A percentile compares a stretch with the other conserved stretches of the same genome.
phyloP scores from a whole-genome alignment of 495 filamentous ascomycete species.

The Talaromyces proteolyticus region DNA sequence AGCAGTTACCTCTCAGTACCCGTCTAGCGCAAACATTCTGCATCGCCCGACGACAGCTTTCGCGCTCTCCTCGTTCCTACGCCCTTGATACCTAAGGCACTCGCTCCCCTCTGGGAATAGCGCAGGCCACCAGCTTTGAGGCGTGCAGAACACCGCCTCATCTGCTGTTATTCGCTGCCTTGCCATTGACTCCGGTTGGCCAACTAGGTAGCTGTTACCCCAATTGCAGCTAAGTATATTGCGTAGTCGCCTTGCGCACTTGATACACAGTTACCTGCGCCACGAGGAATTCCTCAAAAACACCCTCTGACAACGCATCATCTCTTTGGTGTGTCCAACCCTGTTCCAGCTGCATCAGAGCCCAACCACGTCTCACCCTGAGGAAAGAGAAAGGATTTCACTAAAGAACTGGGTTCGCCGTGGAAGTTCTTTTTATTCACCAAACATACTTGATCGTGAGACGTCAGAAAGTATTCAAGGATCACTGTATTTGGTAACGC shows the following conservation, averaged over 20 bases:
- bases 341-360: slow-evolving; percentile 40
- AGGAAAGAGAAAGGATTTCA: background rate
- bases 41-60: no score
- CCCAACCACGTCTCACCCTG: slow-evolving; percentile 44
- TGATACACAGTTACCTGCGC: slow-evolving; percentile 24
- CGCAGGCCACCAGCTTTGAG: background rate
- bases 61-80: background rate
- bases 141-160: slow-evolving; percentile 5
- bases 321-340: slow-evolving; percentile 25
- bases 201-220: background rate
- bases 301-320: slow-evolving; percentile 43
- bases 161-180: background rate
- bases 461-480: background rate
- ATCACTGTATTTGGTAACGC: background rate
- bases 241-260: slow-evolving; percentile 5
- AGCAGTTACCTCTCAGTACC: background rate
- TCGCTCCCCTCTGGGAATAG: background rate
- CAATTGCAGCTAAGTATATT: background rate
- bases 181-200: background rate
- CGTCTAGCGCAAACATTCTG: background rate
- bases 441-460: no score
- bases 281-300: slow-evolving; percentile 18
- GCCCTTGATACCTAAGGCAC: slow-evolving; percentile 6
- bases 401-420: background rate
- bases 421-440: background rate